Evolutionary conservation across 805 yeast genomes (phyloP).

Genomic region (Priceomyces haplophilus): DNA sequence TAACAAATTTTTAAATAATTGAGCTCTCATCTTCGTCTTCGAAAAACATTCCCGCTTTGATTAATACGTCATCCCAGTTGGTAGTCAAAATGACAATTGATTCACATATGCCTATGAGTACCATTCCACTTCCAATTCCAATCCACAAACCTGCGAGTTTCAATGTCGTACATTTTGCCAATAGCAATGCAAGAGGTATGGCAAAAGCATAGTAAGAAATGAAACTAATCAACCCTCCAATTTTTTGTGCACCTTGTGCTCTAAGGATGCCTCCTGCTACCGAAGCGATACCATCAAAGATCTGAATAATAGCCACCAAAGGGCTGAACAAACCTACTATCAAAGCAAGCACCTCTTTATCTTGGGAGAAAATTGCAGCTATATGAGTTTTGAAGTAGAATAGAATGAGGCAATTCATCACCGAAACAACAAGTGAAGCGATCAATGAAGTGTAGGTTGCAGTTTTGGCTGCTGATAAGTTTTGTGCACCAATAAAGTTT

Average conservation of each 20-base stretch:
- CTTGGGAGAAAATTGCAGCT: slow-evolving; percentile 59
- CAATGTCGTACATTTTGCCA: slow-evolving; percentile 46
- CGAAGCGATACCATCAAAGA: slow-evolving; percentile 68
- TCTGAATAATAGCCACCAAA: slow-evolving; percentile 59
- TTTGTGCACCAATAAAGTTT: slow-evolving; percentile 43
- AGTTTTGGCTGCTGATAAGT: slow-evolving; percentile 32
- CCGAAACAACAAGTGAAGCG: slow-evolving; percentile 28
- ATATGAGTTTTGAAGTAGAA: slow-evolving; percentile 46
- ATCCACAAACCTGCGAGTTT: slow-evolving; percentile 69
- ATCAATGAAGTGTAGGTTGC: slow-evolving; percentile 33
- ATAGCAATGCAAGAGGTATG: slow-evolving; percentile 58
- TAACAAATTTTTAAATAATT: background rate
- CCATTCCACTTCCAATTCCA: slow-evolving; percentile 66
- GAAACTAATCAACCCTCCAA: slow-evolving; percentile 69
- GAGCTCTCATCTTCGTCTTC: background rate
- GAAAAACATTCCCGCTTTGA: slow-evolving; percentile 25
- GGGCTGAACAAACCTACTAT: slow-evolving; percentile 58
- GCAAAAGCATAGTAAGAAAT: slow-evolving; percentile 71
- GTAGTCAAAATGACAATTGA: slow-evolving; percentile 44
- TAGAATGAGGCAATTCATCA: slow-evolving; percentile 43
- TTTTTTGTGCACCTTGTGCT: slow-evolving; percentile 71
- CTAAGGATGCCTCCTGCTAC: slow-evolving; percentile 71
- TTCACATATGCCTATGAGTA: slow-evolving; percentile 51
- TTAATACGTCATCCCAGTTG: slow-evolving; percentile 50
- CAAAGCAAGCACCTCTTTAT: slow-evolving; percentile 50